Conservation (phyloP, 2,329 filamentous ascomycete species). For the Pseudocercospora ulei region DNA sequence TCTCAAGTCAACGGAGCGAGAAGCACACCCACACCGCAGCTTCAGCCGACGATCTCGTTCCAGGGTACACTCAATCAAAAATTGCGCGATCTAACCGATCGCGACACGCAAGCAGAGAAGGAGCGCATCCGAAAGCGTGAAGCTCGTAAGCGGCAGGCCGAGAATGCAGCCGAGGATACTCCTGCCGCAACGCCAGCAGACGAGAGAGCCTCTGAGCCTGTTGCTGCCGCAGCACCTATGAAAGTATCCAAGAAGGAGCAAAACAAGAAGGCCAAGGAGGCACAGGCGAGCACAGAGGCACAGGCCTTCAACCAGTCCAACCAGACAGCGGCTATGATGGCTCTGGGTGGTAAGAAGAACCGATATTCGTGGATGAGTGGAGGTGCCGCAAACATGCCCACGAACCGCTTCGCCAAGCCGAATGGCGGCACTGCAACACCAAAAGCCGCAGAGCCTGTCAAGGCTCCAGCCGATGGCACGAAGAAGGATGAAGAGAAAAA, state of each 20-base stretch:
- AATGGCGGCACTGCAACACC: slow-evolving; percentile 27
- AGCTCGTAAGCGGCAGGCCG: slow-evolving; percentile 34
- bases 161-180: slow-evolving; percentile 19
- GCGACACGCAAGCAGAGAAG: slow-evolving; percentile 64
- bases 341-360: slow-evolving; percentile 54
- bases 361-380: slow-evolving; percentile 68
- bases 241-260: slow-evolving; percentile 85
- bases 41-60: slow-evolving; percentile 39
- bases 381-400: slow-evolving; percentile 48
- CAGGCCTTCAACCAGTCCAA: slow-evolving; percentile 64
- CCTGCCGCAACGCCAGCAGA: slow-evolving; percentile 27
- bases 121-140: slow-evolving; percentile 44
- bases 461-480: slow-evolving; percentile 13
- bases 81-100: slow-evolving; percentile 54
- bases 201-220: slow-evolving; percentile 34
- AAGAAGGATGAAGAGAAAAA: slow-evolving; percentile 19
- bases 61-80: slow-evolving; percentile 41
- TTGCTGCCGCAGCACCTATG: slow-evolving; percentile 37
- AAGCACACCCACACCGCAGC: slow-evolving; percentile 32
- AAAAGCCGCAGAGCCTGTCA: slow-evolving; percentile 16
- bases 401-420: slow-evolving; percentile 37
- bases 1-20: slow-evolving; percentile 18
- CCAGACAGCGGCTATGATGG: slow-evolving; percentile 65
- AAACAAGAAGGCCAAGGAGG: slow-evolving; percentile 63
- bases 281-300: slow-evolving; percentile 39